These are phyloP conservation scores for Byssochlamys sp. DNA, from an alignment of 2,329 filamentous ascomycete genomes.

Conservation along the genomic window DNA sequence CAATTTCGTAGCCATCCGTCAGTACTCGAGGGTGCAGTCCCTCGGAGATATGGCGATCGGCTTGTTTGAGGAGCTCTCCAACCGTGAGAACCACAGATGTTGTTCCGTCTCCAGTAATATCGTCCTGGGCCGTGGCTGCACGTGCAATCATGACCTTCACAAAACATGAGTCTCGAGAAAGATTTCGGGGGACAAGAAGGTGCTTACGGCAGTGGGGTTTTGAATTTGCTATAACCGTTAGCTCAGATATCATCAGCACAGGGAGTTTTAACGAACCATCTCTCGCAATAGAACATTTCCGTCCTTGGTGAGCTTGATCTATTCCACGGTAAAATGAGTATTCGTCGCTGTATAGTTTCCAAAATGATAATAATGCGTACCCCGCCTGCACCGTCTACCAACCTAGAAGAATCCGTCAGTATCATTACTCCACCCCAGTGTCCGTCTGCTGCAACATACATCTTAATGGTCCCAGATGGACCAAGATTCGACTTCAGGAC, in stretches of 20 bases:
- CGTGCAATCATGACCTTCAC: conserved; percentile 57
- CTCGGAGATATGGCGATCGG: conserved; percentile 88
- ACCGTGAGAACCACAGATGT: conserved; percentile 92
- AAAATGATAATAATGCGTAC: conserved; percentile 29
- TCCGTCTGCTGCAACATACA: conserved; percentile 45
- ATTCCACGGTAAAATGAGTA: conserved; percentile 17
- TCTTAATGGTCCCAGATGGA: conserved; percentile 89
- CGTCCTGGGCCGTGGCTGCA: conserved; percentile 92
- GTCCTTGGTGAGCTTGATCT: conserved; percentile 99
- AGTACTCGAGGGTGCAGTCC: conserved; percentile 94
- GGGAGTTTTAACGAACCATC: conserved; percentile 41
- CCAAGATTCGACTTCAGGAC: conserved; percentile 94
- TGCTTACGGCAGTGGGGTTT: conserved; percentile 80
- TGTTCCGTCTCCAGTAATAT: conserved; percentile 95
- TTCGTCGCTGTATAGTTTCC: conserved; percentile 2
- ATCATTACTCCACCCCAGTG: conserved; percentile 5
- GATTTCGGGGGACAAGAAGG: conserved; percentile 4
- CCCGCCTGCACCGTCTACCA: conserved; percentile 54
- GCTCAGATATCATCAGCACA: conserved; percentile 8
- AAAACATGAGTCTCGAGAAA: conserved; percentile 12
- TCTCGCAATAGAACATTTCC: conserved; percentile 72
- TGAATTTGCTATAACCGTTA: conserved; percentile 65
- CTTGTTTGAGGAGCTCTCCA: conserved; percentile 94
- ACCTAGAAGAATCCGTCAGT: conserved; percentile 32
- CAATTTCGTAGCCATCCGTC: conserved; percentile 94